These are phyloP conservation scores for Sophora flavescens DNA, from an alignment of 306 rosid genomes.

Conservation along the genomic window DNA sequence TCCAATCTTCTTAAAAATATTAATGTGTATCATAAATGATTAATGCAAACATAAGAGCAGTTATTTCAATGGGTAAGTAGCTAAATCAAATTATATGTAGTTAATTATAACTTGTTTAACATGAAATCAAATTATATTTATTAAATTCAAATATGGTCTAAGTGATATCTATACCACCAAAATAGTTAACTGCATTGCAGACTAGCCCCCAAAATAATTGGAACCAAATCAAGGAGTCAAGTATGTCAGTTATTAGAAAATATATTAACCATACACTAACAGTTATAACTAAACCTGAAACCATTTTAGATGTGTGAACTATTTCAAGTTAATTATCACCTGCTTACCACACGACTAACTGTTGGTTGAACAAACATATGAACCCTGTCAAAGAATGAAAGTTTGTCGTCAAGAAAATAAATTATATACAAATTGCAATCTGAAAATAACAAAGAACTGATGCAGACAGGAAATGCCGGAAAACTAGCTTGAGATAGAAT, in stretches of 20 bases:
- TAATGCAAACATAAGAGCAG: constrained; percentile 10
- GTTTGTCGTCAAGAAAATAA: constrained; percentile 29
- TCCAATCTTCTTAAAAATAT: not conserved
- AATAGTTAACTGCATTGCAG: not conserved
- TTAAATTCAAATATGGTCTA: too few species aligned
- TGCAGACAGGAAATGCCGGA: constrained; percentile 11
- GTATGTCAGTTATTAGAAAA: not conserved
- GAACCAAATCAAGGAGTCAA: constrained; percentile 11
- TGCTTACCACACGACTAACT: constrained; percentile 86
- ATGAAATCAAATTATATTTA: too few species aligned
- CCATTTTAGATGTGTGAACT: constrained; percentile 27
- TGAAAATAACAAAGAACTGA: constrained; percentile 33
- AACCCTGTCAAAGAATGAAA: constrained; percentile 71
- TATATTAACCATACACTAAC: constrained; percentile 13
- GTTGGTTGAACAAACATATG: constrained; percentile 92
- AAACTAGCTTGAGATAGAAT: constrained; percentile 13
- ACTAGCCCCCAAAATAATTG: constrained; percentile 9
- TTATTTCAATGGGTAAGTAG: not conserved
- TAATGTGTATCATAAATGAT: not conserved
- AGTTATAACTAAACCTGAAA: constrained; percentile 28
- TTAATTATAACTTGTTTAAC: too few species aligned
- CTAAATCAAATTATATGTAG: not conserved
- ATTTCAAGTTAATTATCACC: constrained; percentile 59
- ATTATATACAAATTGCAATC: constrained; percentile 19
- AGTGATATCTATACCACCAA: not conserved